Base-by-base conservation (phyloP, 2,329 filamentous ascomycete genomes). In the Periconia macrospinosa region DNA sequence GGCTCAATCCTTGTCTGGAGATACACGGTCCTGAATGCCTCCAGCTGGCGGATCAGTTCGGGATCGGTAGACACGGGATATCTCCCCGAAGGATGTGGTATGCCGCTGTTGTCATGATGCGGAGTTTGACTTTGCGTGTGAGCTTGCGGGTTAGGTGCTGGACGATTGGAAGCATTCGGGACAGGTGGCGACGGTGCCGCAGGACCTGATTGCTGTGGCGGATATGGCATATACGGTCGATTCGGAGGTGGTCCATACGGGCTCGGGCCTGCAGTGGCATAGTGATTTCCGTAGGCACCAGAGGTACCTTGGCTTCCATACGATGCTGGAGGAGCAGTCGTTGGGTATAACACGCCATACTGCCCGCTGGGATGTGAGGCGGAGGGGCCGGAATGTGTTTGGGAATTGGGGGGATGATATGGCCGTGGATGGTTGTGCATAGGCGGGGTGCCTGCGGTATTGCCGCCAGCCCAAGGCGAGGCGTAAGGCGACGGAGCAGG, bases 401-500 rank as follows among this genome's bases (percentile, higher is more conserved):
- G 66, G n/a, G 65, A 58, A 44, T 47, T 64, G 10, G 65, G 53
- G 23, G 57, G 62, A 8, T 66, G 64, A 54, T 72, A 72, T 10
- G 71, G 66, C 2, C 65, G 65, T n/a, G 68, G 64, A 19, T 68
- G 61, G 48, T 60, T 62, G 37, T 60, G 59, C 18, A 55, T 60
- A 19, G 62, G 43, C 19, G 66, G 66, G 35, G 64, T 67, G n/a
- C 63, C 65, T 40, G 63, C 61, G 13, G 60, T 49, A 42, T 65
- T 66, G 2, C 69, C 68, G 37, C 69, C 69, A 19, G 63, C 70
- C 71, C 70, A 74, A 2, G 71, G 71, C 11, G 71, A 74, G 3
- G 69, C 65, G 45, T 73, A 73, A 14, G 71, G 69, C 9, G 70
- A 71, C 18, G 68, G 62, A 30, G 62, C 59, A 9, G 69, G 61